Evolutionary conservation across 1,139 yeast genomes (phyloP), one percentile per base, ranked within the genome.

Genomic region (Yamadazyma siamensis): DNA sequence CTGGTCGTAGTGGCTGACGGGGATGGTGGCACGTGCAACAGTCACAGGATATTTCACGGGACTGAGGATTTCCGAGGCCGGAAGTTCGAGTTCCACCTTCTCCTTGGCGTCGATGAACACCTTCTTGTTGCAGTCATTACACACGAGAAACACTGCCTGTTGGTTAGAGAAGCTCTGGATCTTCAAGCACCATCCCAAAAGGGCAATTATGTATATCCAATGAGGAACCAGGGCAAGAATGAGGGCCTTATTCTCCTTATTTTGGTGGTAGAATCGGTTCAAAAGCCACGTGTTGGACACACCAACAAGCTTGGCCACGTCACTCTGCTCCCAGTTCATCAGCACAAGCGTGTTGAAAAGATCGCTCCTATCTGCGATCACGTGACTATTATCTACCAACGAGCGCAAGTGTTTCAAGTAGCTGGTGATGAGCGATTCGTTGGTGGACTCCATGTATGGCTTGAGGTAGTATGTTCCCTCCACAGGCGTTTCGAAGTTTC

Each of bases 51-150:
- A 53, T 28, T 45, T 44, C 25, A 63, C 59, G 0, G 67, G 68
- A 1, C 65, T 58, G 13, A 61, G 41, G 4, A 59, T 43, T 25
- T 52, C 55, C 1, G 62, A 49, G 3, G 49, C 34, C 7, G 59
- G 46, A 11, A 58, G 31, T 11, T 42, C 31, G 20, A 50, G 34
- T n/a, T 44, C 44, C 10, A 41, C 36, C 27, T 36, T 36, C 13
- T 28, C 13, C 3, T 36, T 29, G 3, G 49, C 35, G 23, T 52
- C 50, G 23, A 65, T 37, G 33, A 62, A 61, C 5, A 60, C 43
- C 29, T 69, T 45, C 33, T 54, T 54, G 44, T 65, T 63, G 38
- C 73, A 66, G 38, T 56, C 56, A 26, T 50, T 36, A 44, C 71
- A 66, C 8, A 54, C 52, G 26, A 66, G 41, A n/a, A 62, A 44